These are phyloP conservation scores for Gossypium turneri DNA, from an alignment of 345 rosid species.

Conservation along the genomic window DNA sequence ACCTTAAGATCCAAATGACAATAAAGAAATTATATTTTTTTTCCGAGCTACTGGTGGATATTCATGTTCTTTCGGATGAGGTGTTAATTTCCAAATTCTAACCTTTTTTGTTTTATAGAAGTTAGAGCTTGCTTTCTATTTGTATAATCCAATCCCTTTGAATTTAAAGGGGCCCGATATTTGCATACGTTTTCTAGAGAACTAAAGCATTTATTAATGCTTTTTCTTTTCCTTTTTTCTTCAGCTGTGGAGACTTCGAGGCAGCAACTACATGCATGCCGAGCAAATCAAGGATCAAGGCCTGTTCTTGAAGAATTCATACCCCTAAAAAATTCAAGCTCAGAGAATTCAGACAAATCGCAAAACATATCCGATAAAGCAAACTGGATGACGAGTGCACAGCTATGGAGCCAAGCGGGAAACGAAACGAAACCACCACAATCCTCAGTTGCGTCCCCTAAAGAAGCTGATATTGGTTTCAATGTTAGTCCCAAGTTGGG, in stretches of 20 bases:
- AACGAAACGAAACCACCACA: slow-evolving; percentile 45
- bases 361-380: slow-evolving; percentile 34
- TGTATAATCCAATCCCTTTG: slow-evolving; percentile 14
- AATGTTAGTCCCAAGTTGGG: slow-evolving; percentile 53
- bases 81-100: slow-evolving; percentile 11
- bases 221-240: neutral
- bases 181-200: slow-evolving; percentile 19
- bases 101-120: slow-evolving; percentile 33
- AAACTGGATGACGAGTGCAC: slow-evolving; percentile 92
- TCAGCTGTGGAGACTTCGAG: slow-evolving; percentile 87
- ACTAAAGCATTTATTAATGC: slow-evolving; percentile 15
- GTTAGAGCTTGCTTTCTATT: slow-evolving; percentile 33
- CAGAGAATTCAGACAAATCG: slow-evolving; percentile 38
- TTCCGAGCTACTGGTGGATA: slow-evolving; percentile 18
- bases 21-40: slow-evolving; percentile 11
- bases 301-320: slow-evolving; percentile 94
- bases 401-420: slow-evolving; percentile 83
- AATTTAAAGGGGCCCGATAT: slow-evolving; percentile 23
- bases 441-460: slow-evolving; percentile 28
- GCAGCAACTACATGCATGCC: slow-evolving; percentile 68
- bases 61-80: slow-evolving; percentile 18
- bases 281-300: slow-evolving; percentile 55
- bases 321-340: slow-evolving; percentile 59
- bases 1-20: slow-evolving; percentile 4
- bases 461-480: slow-evolving; percentile 47